These are phyloP conservation scores for Candida patagonica DNA, from an alignment of 805 yeast species.

Conservation along the genomic window DNA sequence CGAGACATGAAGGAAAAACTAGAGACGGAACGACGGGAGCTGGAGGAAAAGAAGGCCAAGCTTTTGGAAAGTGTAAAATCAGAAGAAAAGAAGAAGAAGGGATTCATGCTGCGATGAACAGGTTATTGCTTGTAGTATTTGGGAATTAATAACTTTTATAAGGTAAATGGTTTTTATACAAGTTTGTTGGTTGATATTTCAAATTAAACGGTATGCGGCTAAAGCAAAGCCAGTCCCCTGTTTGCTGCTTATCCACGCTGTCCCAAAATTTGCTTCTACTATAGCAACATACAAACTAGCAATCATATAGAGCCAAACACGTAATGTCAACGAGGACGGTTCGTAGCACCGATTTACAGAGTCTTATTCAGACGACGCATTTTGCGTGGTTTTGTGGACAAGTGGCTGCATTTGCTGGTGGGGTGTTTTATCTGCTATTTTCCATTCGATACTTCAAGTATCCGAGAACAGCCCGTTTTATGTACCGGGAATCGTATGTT, in stretches of 20 bases:
- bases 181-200: no score
- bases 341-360: neutral
- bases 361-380: constrained; percentile 38
- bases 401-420: constrained; percentile 35
- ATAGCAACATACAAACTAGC: no score
- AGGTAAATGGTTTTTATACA: no score
- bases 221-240: no score
- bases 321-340: no score
- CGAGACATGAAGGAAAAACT: constrained; percentile 95
- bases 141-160: no score
- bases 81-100: constrained; percentile 25
- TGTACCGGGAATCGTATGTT: constrained; percentile 52
- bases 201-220: no score
- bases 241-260: no score
- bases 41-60: constrained; percentile 84
- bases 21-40: constrained; percentile 73
- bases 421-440: constrained; percentile 32
- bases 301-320: no score
- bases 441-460: constrained; percentile 17
- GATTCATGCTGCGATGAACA: constrained; percentile 16
- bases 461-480: constrained; percentile 30
- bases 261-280: no score
- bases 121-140: no score
- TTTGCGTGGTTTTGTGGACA: constrained; percentile 72
- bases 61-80: constrained; percentile 31